A percentile compares a stretch with the other conserved stretches of the same genome.
These are phyloP conservation scores for Neurospora sublineolata DNA, from an alignment of 495 filamentous ascomycete genomes.

Conservation along the genomic window DNA sequence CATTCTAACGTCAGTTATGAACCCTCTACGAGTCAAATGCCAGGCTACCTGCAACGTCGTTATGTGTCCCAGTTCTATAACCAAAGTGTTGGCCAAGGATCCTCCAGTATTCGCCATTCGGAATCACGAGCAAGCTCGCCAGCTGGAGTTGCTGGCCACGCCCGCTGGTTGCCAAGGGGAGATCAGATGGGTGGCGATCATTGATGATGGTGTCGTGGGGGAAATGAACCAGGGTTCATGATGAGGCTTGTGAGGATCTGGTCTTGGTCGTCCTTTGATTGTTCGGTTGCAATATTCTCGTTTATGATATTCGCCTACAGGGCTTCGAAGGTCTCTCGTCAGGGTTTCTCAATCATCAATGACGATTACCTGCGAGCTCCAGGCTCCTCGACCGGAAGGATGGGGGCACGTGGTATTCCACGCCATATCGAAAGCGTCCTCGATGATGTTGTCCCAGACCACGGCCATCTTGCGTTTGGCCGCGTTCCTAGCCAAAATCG, in stretches of 20 bases:
- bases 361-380: background rate
- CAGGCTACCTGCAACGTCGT: background rate
- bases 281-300: too few species aligned
- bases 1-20: background rate
- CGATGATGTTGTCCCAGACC: background rate
- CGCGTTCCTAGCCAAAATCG: background rate
- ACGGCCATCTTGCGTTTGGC: background rate
- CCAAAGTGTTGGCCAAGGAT: background rate
- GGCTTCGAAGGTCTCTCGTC: too few species aligned
- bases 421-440: background rate
- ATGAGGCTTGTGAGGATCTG: too few species aligned
- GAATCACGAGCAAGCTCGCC: background rate
- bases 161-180: too few species aligned
- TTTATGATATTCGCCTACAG: too few species aligned
- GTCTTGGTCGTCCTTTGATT: too few species aligned
- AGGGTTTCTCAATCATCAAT: background rate
- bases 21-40: background rate
- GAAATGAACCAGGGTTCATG: too few species aligned
- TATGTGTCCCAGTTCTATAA: background rate
- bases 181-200: too few species aligned
- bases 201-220: too few species aligned
- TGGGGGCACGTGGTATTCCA: background rate
- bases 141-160: background rate
- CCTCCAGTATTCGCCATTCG: background rate
- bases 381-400: background rate